These are phyloP conservation scores for Cyclostephanos invisitatus DNA, from an alignment of 108 stramenopile species.

Conservation along the genomic window DNA sequence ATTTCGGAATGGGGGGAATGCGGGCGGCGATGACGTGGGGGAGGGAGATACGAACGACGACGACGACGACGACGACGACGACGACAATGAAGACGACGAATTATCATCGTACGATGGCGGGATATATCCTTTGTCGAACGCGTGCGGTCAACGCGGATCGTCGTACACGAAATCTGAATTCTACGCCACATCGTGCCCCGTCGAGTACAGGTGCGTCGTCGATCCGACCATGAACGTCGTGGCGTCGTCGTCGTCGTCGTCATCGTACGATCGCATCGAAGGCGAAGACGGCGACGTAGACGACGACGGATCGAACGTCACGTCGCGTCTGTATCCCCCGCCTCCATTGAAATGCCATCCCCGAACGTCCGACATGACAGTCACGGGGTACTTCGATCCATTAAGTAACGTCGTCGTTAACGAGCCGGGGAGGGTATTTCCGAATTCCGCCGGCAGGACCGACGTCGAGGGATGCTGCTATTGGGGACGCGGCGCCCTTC, in stretches of 20 bases:
- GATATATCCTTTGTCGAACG: conserved; percentile 42
- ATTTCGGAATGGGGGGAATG: neutral
- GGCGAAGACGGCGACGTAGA: no score
- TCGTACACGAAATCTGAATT: conserved; percentile 6
- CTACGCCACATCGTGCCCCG: conserved; percentile 3
- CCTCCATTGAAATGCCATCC: neutral
- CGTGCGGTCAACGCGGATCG: conserved; percentile 33
- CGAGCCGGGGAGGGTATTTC: neutral
- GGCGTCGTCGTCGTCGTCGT: no score
- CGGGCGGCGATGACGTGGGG: no score
- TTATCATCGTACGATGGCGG: neutral
- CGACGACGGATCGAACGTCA: no score
- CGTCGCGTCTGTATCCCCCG: neutral
- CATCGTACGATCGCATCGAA: neutral
- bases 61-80: neutral
- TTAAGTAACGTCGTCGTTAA: neutral
- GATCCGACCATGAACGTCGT: neutral
- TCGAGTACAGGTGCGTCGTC: neutral
- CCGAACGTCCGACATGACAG: neutral
- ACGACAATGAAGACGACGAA: no score
- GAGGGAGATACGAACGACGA: neutral
- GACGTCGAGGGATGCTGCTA: conserved; percentile 54
- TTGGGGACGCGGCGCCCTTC: conserved; percentile 45
- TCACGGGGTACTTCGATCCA: neutral
- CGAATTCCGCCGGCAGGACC: conserved; percentile 26